phyloP scores from a whole-genome alignment of 306 rosid species.

The Gastrolobium bilobum region DNA sequence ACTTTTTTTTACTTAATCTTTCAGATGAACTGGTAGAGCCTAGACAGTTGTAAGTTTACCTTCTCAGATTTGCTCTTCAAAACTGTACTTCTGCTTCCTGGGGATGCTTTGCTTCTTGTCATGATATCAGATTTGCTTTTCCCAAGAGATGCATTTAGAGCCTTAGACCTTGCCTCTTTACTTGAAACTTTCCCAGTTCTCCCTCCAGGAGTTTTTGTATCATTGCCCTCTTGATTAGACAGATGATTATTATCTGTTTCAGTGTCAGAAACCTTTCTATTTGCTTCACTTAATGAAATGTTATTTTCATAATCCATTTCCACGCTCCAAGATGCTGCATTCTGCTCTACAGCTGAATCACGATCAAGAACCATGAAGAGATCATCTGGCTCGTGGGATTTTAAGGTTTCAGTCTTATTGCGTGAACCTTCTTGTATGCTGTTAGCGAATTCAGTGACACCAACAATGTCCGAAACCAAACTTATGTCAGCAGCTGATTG shows the following conservation, averaged over 20 bases:
- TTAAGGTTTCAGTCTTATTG: slow-evolving; percentile 57
- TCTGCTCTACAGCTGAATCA: slow-evolving; percentile 65
- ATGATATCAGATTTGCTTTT: slow-evolving; percentile 65
- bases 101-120: slow-evolving; percentile 67
- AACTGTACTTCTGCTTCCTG: slow-evolving; percentile 65
- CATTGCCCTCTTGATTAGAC: slow-evolving; percentile 46
- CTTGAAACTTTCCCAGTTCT: slow-evolving; percentile 60
- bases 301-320: slow-evolving; percentile 85
- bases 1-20: slow-evolving; percentile 26
- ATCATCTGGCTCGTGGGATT: slow-evolving; percentile 82
- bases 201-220: slow-evolving; percentile 55
- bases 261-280: slow-evolving; percentile 50
- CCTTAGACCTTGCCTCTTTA: slow-evolving; percentile 73
- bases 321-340: slow-evolving; percentile 72
- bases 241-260: slow-evolving; percentile 54
- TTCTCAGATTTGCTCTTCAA: slow-evolving; percentile 68
- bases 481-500: slow-evolving; percentile 67
- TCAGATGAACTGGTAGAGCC: slow-evolving; percentile 3
- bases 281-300: slow-evolving; percentile 56
- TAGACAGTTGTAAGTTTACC: slow-evolving; percentile 62
- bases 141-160: slow-evolving; percentile 65
- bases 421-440: slow-evolving; percentile 54
- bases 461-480: slow-evolving; percentile 70
- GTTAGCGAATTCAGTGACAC: slow-evolving; percentile 62
- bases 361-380: slow-evolving; percentile 96